phyloP scores from a whole-genome alignment of 106 monocot species.

The Phalaenopsis aphrodite region DNA sequence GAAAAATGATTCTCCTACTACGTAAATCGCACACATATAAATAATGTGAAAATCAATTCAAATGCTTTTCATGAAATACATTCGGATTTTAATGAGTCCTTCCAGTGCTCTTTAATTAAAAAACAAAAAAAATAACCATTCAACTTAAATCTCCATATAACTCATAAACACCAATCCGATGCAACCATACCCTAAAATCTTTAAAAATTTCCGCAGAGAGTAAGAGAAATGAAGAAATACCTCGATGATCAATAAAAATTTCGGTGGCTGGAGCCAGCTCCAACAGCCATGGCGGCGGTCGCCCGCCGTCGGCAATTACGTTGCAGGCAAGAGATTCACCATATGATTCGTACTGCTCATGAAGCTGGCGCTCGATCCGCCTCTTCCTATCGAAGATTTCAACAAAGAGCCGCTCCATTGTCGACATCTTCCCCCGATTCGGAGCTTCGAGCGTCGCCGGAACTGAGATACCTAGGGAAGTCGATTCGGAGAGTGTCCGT shows the following conservation, averaged over 20 bases:
- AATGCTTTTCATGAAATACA: neutral
- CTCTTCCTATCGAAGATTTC: constrained; percentile 63
- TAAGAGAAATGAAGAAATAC: constrained; percentile 21
- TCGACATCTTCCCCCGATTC: constrained; percentile 20
- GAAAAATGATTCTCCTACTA: too few relatives aligned
- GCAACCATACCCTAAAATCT: neutral
- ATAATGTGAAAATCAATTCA: neutral
- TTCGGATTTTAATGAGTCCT: neutral
- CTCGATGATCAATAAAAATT: constrained; percentile 15
- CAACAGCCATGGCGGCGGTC: constrained; percentile 54
- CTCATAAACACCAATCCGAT: neutral
- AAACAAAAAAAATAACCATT: neutral
- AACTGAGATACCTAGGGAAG: neutral
- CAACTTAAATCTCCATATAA: neutral
- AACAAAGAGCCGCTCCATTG: constrained; percentile 69
- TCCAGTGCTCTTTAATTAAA: neutral
- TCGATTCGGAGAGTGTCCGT: neutral
- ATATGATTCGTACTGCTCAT: constrained; percentile 53
- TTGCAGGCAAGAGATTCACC: constrained; percentile 45
- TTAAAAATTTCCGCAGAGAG: neutral
- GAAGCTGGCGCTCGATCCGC: constrained; percentile 39
- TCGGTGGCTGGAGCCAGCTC: neutral
- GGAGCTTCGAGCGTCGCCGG: neutral
- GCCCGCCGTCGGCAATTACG: constrained; percentile 40
- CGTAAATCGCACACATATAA: neutral